Evolutionary conservation across 176 grass and related monocot genomes (phyloP), one percentile per base, ranked within the genome.

Genomic region (Panicum miliaceum): DNA sequence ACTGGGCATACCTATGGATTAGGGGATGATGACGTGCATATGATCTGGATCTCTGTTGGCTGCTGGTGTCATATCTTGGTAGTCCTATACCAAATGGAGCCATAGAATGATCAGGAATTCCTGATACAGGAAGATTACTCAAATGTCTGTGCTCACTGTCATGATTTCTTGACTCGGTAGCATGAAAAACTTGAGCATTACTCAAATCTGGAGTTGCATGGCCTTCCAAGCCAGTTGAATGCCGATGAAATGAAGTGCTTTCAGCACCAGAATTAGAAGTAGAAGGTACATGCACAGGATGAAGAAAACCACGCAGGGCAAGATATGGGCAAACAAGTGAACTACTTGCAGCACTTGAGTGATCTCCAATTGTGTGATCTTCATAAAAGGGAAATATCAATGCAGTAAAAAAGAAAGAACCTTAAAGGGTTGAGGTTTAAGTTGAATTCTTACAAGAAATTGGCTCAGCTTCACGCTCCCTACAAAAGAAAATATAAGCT

Each of bases 311-410:
- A 88, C 84, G 87, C 48, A 90, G 65, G 43, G 90, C 60, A 79
- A 94, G 73, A 75, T 92, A 94, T n/a, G 90, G 90, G 83, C 93
- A 94, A 76, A 88, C 65, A 90, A 90, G 90, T 70, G 93, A 86
- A 81, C 79, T 92, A 73, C 90, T 84, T 86, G 88, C 84, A 84
- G 90, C 75, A 90, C 52, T 92, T 82, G 88, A 90, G 80, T 92
- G 88, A 71, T 90, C 90, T 78, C 88, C 88, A 5, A 81, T 82
- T 68, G 88, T 81, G 22, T 92, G 93, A 90, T 94, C 90, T 94
- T 81, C 65, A 78, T 64, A 63, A 75, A 81, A 83, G 51, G 51
- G 16, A 77, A 82, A 77, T 13, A 86, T 64, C 25, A 56, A 81
- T 54, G 72, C 22, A 72, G 65, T 86, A 75, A 90, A 58, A n/a